Evolutionary conservation across 2,329 filamentous ascomycete species (phyloP).

Genomic region (Bipolaris victoriae): DNA sequence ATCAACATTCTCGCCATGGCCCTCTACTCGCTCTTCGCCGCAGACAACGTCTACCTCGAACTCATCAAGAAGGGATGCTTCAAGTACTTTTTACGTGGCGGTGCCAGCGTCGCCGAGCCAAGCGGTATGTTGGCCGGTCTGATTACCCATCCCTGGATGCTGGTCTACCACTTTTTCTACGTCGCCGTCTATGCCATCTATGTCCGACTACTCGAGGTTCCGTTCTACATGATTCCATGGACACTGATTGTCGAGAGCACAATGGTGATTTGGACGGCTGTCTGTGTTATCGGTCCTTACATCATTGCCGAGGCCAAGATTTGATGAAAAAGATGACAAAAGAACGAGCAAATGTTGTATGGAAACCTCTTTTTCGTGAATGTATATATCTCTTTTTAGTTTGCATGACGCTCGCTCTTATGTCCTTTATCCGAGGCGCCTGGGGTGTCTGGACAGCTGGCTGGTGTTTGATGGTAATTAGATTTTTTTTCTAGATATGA

Average conservation of each 20-base stretch:
- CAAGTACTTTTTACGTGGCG: constrained; percentile 80
- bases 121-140: constrained; percentile 82
- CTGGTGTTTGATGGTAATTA: too few relatives aligned
- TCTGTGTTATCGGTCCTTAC: constrained; percentile 79
- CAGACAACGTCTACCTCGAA: constrained; percentile 67
- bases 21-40: constrained; percentile 89
- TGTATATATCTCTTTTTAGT: not conserved
- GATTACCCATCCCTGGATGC: constrained; percentile 74
- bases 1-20: constrained; percentile 99
- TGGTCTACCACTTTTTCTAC: constrained; percentile 92
- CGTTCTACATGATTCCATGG: constrained; percentile 48
- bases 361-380: not conserved
- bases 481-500: too few relatives aligned
- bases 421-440: too few relatives aligned
- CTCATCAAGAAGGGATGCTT: constrained; percentile 91
- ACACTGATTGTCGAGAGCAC: constrained; percentile 69
- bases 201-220: constrained; percentile 62
- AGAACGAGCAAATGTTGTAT: constrained; percentile 6
- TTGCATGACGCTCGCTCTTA: too few relatives aligned
- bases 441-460: too few relatives aligned
- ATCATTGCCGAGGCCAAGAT: constrained; percentile 70
- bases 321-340: constrained; percentile 16
- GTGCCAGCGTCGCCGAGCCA: constrained; percentile 76
- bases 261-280: constrained; percentile 81
- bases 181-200: constrained; percentile 90